Conservation (phyloP, 2,329 filamentous ascomycete genomes). For the Claviceps pusilla region DNA sequence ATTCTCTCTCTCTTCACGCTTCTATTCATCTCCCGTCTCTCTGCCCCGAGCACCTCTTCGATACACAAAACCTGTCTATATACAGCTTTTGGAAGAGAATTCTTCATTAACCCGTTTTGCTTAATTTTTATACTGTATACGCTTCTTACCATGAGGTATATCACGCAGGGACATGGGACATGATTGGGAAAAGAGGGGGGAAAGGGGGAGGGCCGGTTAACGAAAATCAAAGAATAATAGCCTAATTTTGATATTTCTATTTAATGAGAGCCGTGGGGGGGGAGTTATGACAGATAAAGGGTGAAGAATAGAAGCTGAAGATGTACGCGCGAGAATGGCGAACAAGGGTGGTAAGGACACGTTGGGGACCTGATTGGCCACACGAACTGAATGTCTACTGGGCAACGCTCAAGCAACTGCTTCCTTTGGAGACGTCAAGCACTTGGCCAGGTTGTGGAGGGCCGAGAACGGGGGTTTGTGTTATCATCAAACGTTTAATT, state of each 20-base stretch:
- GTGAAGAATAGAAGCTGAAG: neutral
- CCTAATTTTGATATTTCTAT: neutral
- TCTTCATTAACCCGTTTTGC: too few relatives aligned
- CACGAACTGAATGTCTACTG: neutral
- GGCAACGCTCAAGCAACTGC: neutral
- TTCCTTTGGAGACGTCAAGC: too few relatives aligned
- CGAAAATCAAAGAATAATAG: neutral
- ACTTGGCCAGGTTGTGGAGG: neutral
- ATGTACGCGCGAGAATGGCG: neutral
- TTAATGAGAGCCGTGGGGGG: neutral
- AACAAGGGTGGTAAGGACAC: neutral
- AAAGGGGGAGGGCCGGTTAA: too few relatives aligned
- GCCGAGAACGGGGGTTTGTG: neutral
- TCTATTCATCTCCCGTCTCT: too few relatives aligned
- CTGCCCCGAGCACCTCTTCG: neutral
- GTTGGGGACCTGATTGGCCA: neutral
- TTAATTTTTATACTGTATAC: too few relatives aligned
- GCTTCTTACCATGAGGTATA: too few relatives aligned
- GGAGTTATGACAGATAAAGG: neutral
- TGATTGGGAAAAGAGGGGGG: too few relatives aligned
- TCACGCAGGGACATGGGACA: too few relatives aligned
- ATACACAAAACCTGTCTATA: neutral
- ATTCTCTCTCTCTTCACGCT: too few relatives aligned
- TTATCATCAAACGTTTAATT: neutral
- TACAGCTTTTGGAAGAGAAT: too few relatives aligned